These are phyloP conservation scores for Psilocybe cyanescens DNA, from an alignment of 768 basidiomycete genomes.

Conservation along the genomic window DNA sequence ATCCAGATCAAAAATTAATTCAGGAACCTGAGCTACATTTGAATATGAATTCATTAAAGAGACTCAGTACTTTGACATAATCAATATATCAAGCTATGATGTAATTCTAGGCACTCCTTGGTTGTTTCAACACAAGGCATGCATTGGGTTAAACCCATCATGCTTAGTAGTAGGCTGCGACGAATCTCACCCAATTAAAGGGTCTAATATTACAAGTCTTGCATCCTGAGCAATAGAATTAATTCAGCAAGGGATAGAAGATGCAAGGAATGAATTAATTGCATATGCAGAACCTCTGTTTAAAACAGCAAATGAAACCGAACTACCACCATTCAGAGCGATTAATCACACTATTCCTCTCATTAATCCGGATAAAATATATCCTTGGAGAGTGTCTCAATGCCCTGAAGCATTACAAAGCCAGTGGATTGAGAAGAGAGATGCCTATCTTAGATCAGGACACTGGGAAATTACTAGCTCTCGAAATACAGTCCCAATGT, in stretches of 20 bases:
- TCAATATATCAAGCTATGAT: conserved; percentile 45
- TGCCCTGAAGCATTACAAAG: conserved; percentile 40
- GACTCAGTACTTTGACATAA: conserved; percentile 36
- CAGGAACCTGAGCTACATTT: conserved; percentile 24
- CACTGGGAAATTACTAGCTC: conserved; percentile 33
- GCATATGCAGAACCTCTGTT: conserved; percentile 20
- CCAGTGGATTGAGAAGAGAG: conserved; percentile 33
- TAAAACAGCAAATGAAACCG: conserved; percentile 27
- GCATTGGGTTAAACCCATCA: conserved; percentile 30
- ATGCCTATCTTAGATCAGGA: conserved; percentile 30
- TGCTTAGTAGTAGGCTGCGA: conserved; percentile 29
- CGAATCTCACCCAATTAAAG: conserved; percentile 17
- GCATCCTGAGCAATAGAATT: conserved; percentile 16
- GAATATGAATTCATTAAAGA: conserved; percentile 38
- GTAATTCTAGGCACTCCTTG: conserved; percentile 44
- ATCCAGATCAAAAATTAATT: conserved; percentile 40
- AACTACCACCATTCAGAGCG: conserved; percentile 37
- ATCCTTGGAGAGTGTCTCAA: conserved; percentile 34
- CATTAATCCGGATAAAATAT: conserved; percentile 34
- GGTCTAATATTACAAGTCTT: conserved; percentile 12
- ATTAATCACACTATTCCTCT: conserved; percentile 48
- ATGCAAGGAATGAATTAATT: conserved; percentile 26
- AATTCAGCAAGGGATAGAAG: conserved; percentile 17
- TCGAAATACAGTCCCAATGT: conserved; percentile 38
- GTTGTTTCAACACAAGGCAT: conserved; percentile 34